These are phyloP conservation scores for Sarocladium oryzae DNA, from an alignment of 2,329 filamentous ascomycete species.

Conservation along the genomic window DNA sequence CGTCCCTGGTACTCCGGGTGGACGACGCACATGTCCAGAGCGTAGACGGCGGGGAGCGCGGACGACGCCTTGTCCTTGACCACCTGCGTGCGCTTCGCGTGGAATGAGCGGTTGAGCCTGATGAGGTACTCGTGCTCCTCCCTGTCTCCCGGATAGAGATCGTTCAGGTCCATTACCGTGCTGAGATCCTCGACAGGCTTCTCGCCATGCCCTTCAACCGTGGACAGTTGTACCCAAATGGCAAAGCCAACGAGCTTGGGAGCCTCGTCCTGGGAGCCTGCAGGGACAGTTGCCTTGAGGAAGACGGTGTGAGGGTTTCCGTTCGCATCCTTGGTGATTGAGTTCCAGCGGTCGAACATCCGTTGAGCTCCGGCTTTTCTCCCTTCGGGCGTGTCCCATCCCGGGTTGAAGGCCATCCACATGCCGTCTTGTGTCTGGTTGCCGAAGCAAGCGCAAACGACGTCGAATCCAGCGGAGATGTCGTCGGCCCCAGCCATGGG, in stretches of 20 bases:
- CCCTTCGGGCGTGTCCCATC: conserved; percentile 46
- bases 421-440: conserved; percentile 42
- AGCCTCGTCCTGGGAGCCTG: conserved; percentile 8
- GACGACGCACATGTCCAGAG: conserved; percentile 45
- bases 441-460: conserved; percentile 35
- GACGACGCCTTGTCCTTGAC: conserved; percentile 32
- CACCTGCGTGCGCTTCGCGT: conserved; percentile 34
- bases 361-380: conserved; percentile 26
- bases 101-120: conserved; percentile 38
- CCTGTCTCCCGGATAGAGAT: conserved; percentile 35
- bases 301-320: conserved; percentile 45
- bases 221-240: conserved; percentile 48
- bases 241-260: conserved; percentile 41
- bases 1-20: conserved; percentile 45
- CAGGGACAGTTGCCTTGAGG: conserved; percentile 45
- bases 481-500: conserved; percentile 14
- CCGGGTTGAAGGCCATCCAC: conserved; percentile 46
- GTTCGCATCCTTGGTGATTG: conserved; percentile 30
- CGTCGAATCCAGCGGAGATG: conserved; percentile 19
- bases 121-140: conserved; percentile 37
- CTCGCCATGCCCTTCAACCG: conserved; percentile 41
- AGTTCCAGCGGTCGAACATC: conserved; percentile 34
- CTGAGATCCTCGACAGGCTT: conserved; percentile 25
- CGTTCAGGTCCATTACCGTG: conserved; percentile 23
- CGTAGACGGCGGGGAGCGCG: conserved; percentile 38